These are phyloP conservation scores for Magnusiomyces ingens DNA, from an alignment of 1,139 yeast species.

Conservation along the genomic window DNA sequence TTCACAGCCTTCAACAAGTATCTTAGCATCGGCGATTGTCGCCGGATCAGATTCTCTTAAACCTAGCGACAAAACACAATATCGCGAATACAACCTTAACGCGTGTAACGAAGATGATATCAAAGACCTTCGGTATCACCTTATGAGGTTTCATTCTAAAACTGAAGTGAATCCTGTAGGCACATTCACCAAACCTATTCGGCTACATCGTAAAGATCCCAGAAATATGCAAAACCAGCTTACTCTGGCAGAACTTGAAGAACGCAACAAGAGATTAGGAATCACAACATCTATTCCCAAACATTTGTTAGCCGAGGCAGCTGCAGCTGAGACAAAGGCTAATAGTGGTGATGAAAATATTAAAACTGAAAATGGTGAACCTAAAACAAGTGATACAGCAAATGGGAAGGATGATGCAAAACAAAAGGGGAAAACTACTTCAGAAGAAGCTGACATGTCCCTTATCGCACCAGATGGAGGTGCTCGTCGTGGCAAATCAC, in stretches of 20 bases:
- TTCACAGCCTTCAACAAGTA: constrained; percentile 2
- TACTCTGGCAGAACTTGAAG: constrained; percentile 55
- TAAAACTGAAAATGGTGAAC: constrained; percentile 19
- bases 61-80: constrained; percentile 21
- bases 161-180: constrained; percentile 53
- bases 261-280: constrained; percentile 48
- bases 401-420: constrained; percentile 24
- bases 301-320: constrained; percentile 12
- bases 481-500: constrained; percentile 62
- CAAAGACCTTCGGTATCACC: constrained; percentile 69
- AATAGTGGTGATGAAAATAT: constrained; percentile 21
- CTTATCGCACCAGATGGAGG: constrained; percentile 91
- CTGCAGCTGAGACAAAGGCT: constrained; percentile 19
- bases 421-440: constrained; percentile 29
- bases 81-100: constrained; percentile 60
- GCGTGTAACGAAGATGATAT: constrained; percentile 70
- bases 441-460: constrained; percentile 42
- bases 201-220: constrained; percentile 90
- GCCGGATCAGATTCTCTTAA: constrained; percentile 8
- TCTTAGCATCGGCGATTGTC: constrained; percentile 12
- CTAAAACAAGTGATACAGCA: constrained; percentile 25
- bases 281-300: constrained; percentile 27
- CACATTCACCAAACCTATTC: constrained; percentile 72
- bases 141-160: constrained; percentile 72
- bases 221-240: constrained; percentile 80